Evolutionary conservation across 352 stramenopile genomes (phyloP).

Genomic region (Globisporangium parvum): DNA sequence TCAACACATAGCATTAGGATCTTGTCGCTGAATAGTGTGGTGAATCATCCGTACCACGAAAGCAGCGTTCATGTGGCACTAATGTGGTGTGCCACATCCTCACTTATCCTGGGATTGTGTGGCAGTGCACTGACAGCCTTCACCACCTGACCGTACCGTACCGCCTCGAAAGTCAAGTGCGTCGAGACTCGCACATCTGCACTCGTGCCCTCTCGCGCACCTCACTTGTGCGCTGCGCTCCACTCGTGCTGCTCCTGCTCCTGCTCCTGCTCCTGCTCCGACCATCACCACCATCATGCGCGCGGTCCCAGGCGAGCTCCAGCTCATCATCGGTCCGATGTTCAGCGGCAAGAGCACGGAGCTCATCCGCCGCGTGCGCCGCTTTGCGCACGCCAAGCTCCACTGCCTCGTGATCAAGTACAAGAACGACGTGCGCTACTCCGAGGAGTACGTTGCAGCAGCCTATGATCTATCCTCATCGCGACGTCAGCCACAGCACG

Average conservation of each 20-base stretch:
- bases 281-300: constrained; percentile 4
- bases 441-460: constrained; percentile 37
- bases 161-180: too few species aligned
- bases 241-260: too few species aligned
- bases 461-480: background rate
- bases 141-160: too few species aligned
- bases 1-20: background rate
- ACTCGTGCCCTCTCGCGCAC: background rate
- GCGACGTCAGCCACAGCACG: background rate
- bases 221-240: too few species aligned
- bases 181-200: background rate
- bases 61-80: too few species aligned
- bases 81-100: too few species aligned
- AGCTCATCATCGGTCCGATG: constrained; percentile 85
- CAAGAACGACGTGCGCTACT: constrained; percentile 75
- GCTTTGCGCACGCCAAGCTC: constrained; percentile 76
- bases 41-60: background rate
- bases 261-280: too few species aligned
- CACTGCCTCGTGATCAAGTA: constrained; percentile 80
- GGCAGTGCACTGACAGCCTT: too few species aligned
- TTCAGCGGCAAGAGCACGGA: constrained; percentile 87
- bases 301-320: constrained; percentile 46
- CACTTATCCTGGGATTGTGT: too few species aligned
- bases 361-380: constrained; percentile 75
- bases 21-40: background rate